Conservation (phyloP, 768 basidiomycete species). For the Leccinum barrowsii region DNA sequence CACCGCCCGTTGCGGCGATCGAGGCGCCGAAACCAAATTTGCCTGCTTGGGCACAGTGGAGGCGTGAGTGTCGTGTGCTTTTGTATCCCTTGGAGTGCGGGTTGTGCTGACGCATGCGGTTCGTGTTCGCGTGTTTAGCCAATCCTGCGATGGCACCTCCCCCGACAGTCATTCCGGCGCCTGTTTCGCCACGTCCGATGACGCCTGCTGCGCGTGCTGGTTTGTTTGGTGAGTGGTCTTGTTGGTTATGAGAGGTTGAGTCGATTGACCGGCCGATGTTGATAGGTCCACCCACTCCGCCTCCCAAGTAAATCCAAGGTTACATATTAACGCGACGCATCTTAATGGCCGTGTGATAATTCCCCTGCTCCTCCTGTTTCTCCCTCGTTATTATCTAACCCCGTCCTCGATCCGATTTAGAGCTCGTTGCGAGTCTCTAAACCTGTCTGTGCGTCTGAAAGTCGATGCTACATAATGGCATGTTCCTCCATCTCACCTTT, state of each 20-base stretch:
- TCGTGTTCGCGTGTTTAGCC: neutral
- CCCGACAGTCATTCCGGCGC: slow-evolving; percentile 35
- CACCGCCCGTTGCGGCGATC: slow-evolving; percentile 35
- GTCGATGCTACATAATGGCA: neutral
- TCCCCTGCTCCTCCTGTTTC: neutral
- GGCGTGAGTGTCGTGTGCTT: slow-evolving; percentile 44
- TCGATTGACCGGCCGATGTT: neutral
- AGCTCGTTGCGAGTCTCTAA: neutral
- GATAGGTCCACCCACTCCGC: slow-evolving; percentile 44
- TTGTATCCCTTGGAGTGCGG: neutral
- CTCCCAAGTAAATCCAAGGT: slow-evolving; percentile 35
- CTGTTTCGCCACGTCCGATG: slow-evolving; percentile 31
- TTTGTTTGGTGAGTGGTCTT: slow-evolving; percentile 53
- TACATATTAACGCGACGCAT: neutral
- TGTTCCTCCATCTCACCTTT: neutral
- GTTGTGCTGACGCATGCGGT: neutral
- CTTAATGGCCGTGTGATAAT: slow-evolving; percentile 1
- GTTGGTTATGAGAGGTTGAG: neutral
- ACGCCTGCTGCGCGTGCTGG: slow-evolving; percentile 55
- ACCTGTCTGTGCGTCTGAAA: neutral
- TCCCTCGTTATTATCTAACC: slow-evolving; percentile 3
- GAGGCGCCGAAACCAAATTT: slow-evolving; percentile 48
- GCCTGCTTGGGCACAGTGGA: slow-evolving; percentile 86
- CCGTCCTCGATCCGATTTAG: neutral
- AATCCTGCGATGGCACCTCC: slow-evolving; percentile 45